Percentiles rank a stretch among this genome's conserved stretches.
Conservation (phyloP, 208 protist genomes). For the Acanthamoeba royreba region DNA sequence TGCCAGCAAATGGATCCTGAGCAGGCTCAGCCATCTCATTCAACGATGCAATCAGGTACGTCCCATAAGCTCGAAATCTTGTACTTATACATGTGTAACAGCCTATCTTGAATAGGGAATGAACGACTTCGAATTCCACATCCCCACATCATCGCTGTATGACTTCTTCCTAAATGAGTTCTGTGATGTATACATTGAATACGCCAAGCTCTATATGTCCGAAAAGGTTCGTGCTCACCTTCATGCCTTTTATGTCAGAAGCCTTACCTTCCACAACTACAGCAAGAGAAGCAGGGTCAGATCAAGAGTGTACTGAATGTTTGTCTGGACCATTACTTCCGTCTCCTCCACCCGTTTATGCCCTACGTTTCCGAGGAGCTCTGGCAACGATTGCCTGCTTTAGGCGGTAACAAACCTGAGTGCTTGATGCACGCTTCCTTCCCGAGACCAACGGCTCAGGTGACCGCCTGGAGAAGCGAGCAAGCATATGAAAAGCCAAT, state of each 20-base stretch:
- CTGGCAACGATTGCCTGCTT: slow-evolving; percentile 58
- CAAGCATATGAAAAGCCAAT: neutral
- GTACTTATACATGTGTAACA: slow-evolving; percentile 71
- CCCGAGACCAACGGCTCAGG: neutral
- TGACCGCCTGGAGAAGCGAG: neutral
- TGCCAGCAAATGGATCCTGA: slow-evolving; percentile 92
- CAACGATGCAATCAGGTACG: slow-evolving; percentile 74
- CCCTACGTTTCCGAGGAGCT: slow-evolving; percentile 99
- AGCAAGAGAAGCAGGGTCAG: slow-evolving; percentile 53
- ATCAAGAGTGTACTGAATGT: slow-evolving; percentile 43
- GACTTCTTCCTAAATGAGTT: slow-evolving; percentile 97
- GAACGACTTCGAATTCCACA: slow-evolving; percentile 88
- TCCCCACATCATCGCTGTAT: slow-evolving; percentile 89
- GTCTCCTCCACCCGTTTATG: slow-evolving; percentile 99
- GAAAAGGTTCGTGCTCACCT: neutral
- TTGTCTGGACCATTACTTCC: slow-evolving; percentile 90
- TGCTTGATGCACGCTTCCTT: neutral
- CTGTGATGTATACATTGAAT: slow-evolving; percentile 97
- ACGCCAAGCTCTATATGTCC: slow-evolving; percentile 79
- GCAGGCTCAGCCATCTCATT: slow-evolving; percentile 83
- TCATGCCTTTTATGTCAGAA: neutral
- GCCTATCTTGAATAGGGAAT: slow-evolving; percentile 25
- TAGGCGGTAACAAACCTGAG: neutral
- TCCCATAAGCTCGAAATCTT: no score
- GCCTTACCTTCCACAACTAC: neutral